Conservation (phyloP, 108 stramenopile genomes). For the Aurantiochytrium sp. region DNA sequence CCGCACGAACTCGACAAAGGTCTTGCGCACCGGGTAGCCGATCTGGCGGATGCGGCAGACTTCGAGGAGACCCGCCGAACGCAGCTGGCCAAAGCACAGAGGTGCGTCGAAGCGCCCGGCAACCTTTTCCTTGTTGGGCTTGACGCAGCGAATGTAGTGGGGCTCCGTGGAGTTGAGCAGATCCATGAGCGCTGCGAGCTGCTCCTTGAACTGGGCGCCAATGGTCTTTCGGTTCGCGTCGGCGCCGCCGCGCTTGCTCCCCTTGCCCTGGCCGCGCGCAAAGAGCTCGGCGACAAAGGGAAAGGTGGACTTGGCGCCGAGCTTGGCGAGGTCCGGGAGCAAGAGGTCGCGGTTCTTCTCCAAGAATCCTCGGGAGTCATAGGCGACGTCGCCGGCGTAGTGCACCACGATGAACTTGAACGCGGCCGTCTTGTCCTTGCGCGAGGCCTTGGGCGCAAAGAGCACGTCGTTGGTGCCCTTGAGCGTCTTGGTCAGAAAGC, state of each 20-base stretch:
- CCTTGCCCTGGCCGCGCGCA: not conserved
- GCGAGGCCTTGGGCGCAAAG: conserved; percentile 53
- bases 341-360: conserved; percentile 58
- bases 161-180: conserved; percentile 72
- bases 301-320: conserved; percentile 34
- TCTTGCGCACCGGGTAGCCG: conserved; percentile 59
- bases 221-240: conserved; percentile 41
- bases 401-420: conserved; percentile 43
- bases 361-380: conserved; percentile 47
- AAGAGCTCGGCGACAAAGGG: conserved; percentile 35
- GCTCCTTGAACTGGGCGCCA: conserved; percentile 61
- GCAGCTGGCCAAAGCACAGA: conserved; percentile 76
- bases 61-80: conserved; percentile 82
- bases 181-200: conserved; percentile 73
- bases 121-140: conserved; percentile 70
- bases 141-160: conserved; percentile 82
- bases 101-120: conserved; percentile 70
- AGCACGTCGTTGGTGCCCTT: conserved; percentile 43
- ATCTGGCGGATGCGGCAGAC: conserved; percentile 54
- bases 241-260: not conserved
- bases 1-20: conserved; percentile 52
- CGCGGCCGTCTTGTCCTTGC: conserved; percentile 42
- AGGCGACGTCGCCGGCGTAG: conserved; percentile 53
- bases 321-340: conserved; percentile 54
- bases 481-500: conserved; percentile 36